A percentile compares a stretch with the other conserved stretches of the same genome.
Conservation (phyloP, 495 filamentous ascomycete species). For the Penicillium cinerascens region DNA sequence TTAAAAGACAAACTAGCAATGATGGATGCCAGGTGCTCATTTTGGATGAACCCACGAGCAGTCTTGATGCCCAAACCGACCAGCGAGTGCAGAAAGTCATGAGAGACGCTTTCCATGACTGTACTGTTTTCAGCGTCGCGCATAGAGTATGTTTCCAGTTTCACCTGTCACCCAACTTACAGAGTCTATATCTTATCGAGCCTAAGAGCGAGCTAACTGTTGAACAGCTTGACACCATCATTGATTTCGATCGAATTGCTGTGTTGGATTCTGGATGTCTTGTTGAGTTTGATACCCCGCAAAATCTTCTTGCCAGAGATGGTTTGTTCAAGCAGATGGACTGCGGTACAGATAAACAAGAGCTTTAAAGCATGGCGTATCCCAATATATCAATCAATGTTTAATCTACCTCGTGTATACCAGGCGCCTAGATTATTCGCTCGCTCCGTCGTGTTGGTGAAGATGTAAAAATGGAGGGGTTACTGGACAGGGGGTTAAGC, state of each 20-base stretch:
- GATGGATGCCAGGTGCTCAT: neutral
- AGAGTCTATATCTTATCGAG: neutral
- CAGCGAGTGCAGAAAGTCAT: too few relatives aligned
- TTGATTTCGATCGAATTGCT: slow-evolving; percentile 5
- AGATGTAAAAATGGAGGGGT: too few relatives aligned
- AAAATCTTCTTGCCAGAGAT: neutral
- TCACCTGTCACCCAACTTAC: neutral
- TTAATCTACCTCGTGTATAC: too few relatives aligned
- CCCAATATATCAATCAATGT: too few relatives aligned
- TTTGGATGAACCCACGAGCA: slow-evolving; percentile 4
- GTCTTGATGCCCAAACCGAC: neutral
- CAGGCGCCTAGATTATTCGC: too few relatives aligned
- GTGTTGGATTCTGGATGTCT: neutral
- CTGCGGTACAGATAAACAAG: too few relatives aligned
- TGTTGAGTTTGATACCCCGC: slow-evolving; percentile 3
- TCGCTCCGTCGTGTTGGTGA: too few relatives aligned
- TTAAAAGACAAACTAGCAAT: neutral
- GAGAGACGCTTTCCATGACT: too few relatives aligned
- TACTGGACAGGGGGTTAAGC: too few relatives aligned
- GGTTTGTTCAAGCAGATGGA: neutral
- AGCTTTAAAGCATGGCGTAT: too few relatives aligned
- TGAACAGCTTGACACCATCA: slow-evolving; percentile 6
- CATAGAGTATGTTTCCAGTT: neutral
- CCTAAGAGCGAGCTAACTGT: neutral
- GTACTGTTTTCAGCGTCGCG: too few relatives aligned